These are phyloP conservation scores for Microcyclosporella mali DNA, from an alignment of 2,329 filamentous ascomycete genomes.

Conservation along the genomic window DNA sequence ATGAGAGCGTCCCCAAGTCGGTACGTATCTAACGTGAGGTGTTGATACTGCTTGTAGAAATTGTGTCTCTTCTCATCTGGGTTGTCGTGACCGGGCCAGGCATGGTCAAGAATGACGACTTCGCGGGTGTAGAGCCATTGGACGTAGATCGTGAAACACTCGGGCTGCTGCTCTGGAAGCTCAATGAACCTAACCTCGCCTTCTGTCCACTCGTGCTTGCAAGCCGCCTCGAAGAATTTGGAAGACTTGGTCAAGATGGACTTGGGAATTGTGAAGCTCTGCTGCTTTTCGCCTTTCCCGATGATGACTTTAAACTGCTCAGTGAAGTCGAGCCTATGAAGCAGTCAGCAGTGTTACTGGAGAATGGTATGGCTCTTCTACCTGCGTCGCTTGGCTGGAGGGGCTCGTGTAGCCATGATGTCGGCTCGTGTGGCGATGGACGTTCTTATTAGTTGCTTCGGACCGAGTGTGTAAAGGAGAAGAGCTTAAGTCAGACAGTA, in stretches of 20 bases:
- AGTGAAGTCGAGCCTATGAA: constrained; percentile 2
- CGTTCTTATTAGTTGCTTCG: neutral
- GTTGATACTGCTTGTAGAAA: no score
- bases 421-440: neutral
- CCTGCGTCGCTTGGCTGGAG: constrained; percentile 9
- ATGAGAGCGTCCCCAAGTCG: neutral
- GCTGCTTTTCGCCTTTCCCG: neutral
- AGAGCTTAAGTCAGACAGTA: neutral
- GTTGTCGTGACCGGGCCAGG: neutral
- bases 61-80: neutral
- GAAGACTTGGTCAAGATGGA: neutral
- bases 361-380: neutral
- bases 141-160: constrained; percentile 14
- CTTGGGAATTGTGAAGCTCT: neutral
- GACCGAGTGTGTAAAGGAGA: neutral
- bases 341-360: neutral
- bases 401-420: neutral
- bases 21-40: no score
- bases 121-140: constrained; percentile 17
- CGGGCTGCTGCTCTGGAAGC: constrained; percentile 7
- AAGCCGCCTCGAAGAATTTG: constrained; percentile 2
- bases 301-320: constrained; percentile 4
- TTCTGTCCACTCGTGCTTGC: constrained; percentile 3
- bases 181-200: constrained; percentile 5
- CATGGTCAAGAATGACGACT: constrained; percentile 4